These are phyloP conservation scores for Solanum infundibuliforme DNA, from an alignment of 257 asterid species.

Conservation along the genomic window DNA sequence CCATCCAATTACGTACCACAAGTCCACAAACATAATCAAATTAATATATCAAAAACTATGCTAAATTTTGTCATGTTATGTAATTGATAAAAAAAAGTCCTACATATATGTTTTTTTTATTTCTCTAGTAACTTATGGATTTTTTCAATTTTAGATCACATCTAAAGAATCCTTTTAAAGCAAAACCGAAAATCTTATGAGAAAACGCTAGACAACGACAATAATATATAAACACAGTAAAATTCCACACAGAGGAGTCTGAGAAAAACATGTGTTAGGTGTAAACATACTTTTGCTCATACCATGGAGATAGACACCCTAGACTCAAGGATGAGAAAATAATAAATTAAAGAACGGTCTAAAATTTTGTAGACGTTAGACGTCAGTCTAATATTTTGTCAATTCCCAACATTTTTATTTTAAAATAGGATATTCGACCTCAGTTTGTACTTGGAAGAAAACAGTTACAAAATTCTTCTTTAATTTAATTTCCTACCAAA, in stretches of 20 bases:
- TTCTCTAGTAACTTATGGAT: not conserved
- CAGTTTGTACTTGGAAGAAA: not conserved
- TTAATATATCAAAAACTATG: not conserved
- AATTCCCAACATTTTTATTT: not conserved
- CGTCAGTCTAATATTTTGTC: not conserved
- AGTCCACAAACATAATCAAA: not conserved
- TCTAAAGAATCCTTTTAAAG: not conserved
- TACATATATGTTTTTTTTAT: not conserved
- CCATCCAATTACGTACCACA: not conserved
- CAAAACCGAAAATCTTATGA: not conserved
- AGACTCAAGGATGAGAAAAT: not conserved
- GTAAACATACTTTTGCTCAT: not conserved
- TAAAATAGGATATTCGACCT: not conserved
- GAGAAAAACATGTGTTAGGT: accelerated
- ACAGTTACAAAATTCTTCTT: not conserved
- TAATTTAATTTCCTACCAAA: not conserved
- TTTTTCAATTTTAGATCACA: not conserved
- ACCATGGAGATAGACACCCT: not conserved
- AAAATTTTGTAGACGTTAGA: not conserved
- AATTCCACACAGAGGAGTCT: accelerated
- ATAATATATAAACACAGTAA: not conserved
- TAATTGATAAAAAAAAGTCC: not conserved
- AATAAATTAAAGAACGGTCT: not conserved
- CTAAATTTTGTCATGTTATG: not conserved
- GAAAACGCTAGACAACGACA: not conserved